Evolutionary conservation across 495 filamentous ascomycete species (phyloP), one percentile per base, ranked within the genome.

Genomic region (Hypoxylon lienhwacheense): DNA sequence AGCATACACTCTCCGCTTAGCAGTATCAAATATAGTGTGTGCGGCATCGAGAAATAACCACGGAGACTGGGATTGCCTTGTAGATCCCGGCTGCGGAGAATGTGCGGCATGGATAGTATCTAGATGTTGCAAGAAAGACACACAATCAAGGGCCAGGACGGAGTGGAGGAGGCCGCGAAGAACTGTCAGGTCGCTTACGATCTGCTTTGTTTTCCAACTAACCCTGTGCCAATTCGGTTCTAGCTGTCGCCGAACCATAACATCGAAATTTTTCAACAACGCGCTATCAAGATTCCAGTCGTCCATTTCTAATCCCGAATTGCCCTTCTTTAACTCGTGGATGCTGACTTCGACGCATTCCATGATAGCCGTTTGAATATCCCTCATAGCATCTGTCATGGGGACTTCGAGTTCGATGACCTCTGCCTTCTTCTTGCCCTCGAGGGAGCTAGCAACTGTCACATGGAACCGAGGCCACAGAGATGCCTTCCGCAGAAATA

Each of bases 251-350:
- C 91, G 75, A 39, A 98, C 83, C 50, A 91, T 83, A 25, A 89
- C 76, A 68, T 97, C 95, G 66, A 98, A 98, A 58, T 86, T 92
- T 66, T 85, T 88, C 53, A 97, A 88, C 47, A 98, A 72, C 16
- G 93, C 95, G 67, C 90, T 96, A 66, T 98, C 95, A 14, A 96
- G 74, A 47, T 90, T 97, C 93, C 93, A 98, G 57, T 97, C 91
- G 51, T 92, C 92, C 87, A 97, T 88, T 55, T 98, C 95, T 4
- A 98, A 72, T 0, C 91, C 90, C 0, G 85, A 78, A 63, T 96
- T 97, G 6, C 82, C 77, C 66, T 95, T 97, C 66, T 90, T 91
- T 11, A 98, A 75, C 65, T 98, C 95, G 20, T 84, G 80, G 57
- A 98, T 91, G 55, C 90, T 95, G 37, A 91, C 84, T 67, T 97